phyloP scores from a whole-genome alignment of 129 eudicot species.

The Erigeron canadensis region DNA sequence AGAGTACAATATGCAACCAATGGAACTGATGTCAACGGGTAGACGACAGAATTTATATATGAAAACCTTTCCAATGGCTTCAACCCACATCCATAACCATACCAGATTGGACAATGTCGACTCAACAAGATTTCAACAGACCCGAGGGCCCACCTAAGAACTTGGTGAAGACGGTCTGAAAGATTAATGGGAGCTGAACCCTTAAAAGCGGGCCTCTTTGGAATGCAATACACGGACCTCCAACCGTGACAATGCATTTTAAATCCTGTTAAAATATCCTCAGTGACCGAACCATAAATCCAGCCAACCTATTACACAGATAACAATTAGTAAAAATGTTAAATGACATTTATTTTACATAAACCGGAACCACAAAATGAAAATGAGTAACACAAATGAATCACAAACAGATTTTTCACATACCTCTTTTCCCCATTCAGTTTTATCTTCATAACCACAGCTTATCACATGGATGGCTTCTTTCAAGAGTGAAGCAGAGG shows the following conservation, averaged over 20 bases:
- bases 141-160: constrained; percentile 93
- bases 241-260: constrained; percentile 96
- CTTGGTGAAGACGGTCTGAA: constrained; percentile 93
- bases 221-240: constrained; percentile 90
- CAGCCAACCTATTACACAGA: constrained; percentile 66
- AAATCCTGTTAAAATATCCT: constrained; percentile 86
- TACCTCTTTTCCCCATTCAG: constrained; percentile 99
- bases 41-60: constrained; percentile 74
- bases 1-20: constrained; percentile 80
- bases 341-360: background rate
- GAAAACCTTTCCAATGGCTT: constrained; percentile 89
- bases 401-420: background rate
- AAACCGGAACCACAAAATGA: background rate
- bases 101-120: constrained; percentile 90
- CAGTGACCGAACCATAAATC: constrained; percentile 91
- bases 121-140: constrained; percentile 84
- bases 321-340: background rate
- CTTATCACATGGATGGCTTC: constrained; percentile 96
- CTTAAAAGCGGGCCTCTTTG: constrained; percentile 76
- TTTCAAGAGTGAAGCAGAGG: constrained; percentile 78
- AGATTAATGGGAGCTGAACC: constrained; percentile 93
- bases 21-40: constrained; percentile 84
- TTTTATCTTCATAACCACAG: constrained; percentile 92
- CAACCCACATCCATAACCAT: constrained; percentile 81
- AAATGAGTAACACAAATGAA: background rate